phyloP scores from a whole-genome alignment of 2,329 filamentous ascomycete species.

The Emergomyces pasteurianus region DNA sequence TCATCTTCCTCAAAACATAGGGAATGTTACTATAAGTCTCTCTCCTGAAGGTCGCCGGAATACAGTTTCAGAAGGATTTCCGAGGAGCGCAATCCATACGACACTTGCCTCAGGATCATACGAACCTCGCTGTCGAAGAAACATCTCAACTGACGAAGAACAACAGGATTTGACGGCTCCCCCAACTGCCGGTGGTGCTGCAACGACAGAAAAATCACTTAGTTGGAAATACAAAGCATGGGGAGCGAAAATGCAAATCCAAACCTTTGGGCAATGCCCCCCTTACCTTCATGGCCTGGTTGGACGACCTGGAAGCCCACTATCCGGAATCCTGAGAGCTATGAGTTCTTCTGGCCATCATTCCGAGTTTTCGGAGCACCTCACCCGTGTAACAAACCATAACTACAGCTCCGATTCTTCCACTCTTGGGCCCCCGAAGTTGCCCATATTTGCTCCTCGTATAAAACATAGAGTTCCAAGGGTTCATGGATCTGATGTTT shows the following conservation, averaged over 20 bases:
- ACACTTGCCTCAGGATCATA: background rate
- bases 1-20: background rate
- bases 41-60: background rate
- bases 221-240: conserved; percentile 23
- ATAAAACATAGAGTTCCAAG: background rate
- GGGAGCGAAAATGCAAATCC: conserved; percentile 28
- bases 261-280: conserved; percentile 12
- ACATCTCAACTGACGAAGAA: background rate
- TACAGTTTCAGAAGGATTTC: background rate
- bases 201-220: background rate
- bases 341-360: conserved; percentile 7
- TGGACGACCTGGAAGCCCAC: conserved; percentile 27
- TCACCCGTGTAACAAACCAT: background rate
- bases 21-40: background rate
- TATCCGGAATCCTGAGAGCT: conserved; percentile 17
- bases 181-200: background rate
- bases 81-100: background rate
- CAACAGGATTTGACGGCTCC: background rate
- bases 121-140: background rate
- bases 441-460: background rate
- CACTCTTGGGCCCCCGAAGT: background rate
- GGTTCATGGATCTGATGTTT: background rate
- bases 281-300: conserved; percentile 12
- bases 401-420: background rate
- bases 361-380: background rate